phyloP scores from a whole-genome alignment of 495 filamentous ascomycete genomes.

The Pyrenopolyporus hunteri region DNA sequence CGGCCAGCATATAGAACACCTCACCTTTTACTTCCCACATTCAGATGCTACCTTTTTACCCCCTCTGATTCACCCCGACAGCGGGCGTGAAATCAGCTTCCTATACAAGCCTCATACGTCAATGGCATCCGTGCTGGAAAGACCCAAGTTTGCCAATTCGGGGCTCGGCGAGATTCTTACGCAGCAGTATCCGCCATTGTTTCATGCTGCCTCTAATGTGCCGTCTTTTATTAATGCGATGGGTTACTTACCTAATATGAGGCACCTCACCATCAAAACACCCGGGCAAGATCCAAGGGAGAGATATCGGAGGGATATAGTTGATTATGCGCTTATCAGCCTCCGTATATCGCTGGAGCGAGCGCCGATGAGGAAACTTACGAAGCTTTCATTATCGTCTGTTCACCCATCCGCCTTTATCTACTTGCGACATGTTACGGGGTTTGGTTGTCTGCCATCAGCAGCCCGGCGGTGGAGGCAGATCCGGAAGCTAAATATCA shows the following conservation, averaged over 20 bases:
- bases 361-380: conserved; percentile 62
- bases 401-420: conserved; percentile 72
- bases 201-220: conserved; percentile 84
- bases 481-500: conserved; percentile 70
- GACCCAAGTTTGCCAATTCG: conserved; percentile 68
- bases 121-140: conserved; percentile 51
- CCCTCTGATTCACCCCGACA: conserved; percentile 71
- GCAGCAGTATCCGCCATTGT: conserved; percentile 79
- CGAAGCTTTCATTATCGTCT: conserved; percentile 66
- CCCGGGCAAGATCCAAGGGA: conserved; percentile 70
- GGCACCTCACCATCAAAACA: conserved; percentile 72
- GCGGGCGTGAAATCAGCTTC: conserved; percentile 74
- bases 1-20: conserved; percentile 71
- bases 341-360: conserved; percentile 77
- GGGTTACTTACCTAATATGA: conserved; percentile 64
- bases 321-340: conserved; percentile 83
- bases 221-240: conserved; percentile 76
- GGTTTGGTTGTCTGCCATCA: conserved; percentile 69
- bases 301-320: conserved; percentile 71
- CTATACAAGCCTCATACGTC: conserved; percentile 73
- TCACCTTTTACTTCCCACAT: conserved; percentile 75
- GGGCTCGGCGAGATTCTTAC: conserved; percentile 73
- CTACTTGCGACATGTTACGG: conserved; percentile 70
- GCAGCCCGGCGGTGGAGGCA: conserved; percentile 71
- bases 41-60: conserved; percentile 73